Conservation (phyloP, 73 alveolate genomes). For the Paramecium biaurelia region DNA sequence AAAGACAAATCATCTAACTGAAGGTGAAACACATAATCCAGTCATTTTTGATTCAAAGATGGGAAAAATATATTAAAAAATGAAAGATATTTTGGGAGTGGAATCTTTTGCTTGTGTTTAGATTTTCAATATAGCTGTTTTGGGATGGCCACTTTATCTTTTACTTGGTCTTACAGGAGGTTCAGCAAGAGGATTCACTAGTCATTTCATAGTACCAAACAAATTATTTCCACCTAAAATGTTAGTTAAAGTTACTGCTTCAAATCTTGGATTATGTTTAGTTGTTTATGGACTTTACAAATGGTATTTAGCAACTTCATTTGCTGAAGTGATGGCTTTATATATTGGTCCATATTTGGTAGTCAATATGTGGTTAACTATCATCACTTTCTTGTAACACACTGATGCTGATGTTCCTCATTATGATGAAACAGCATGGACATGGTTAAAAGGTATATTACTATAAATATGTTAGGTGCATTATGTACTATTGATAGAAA, state of each 20-base stretch:
- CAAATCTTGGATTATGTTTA: conserved; percentile 47
- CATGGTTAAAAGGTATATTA: conserved; percentile 49
- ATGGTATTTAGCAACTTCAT: conserved; percentile 54
- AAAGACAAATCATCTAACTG: conserved; percentile 60
- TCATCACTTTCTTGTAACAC: conserved; percentile 57
- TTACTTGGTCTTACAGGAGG: conserved; percentile 62
- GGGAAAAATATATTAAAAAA: conserved; percentile 43
- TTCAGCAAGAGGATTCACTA: conserved; percentile 65
- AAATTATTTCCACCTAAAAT: conserved; percentile 55
- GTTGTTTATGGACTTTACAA: conserved; percentile 48
- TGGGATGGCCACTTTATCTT: conserved; percentile 65
- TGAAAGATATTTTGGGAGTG: conserved; percentile 61
- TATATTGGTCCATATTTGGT: conserved; percentile 60
- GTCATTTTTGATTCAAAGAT: conserved; percentile 32
- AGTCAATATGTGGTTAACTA: conserved; percentile 58
- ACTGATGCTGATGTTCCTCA: conserved; percentile 65
- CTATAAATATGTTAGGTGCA: conserved; percentile 14
- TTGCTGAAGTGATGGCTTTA: conserved; percentile 60
- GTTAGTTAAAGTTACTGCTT: conserved; percentile 39
- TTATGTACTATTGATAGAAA: conserved; percentile 61
- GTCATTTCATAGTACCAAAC: conserved; percentile 65
- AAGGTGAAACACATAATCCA: conserved; percentile 68
- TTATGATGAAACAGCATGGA: conserved; percentile 58
- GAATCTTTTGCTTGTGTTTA: conserved; percentile 60
- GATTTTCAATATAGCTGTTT: conserved; percentile 30